Conservation (phyloP, 2,329 filamentous ascomycete species). For the Eutypa lata region DNA sequence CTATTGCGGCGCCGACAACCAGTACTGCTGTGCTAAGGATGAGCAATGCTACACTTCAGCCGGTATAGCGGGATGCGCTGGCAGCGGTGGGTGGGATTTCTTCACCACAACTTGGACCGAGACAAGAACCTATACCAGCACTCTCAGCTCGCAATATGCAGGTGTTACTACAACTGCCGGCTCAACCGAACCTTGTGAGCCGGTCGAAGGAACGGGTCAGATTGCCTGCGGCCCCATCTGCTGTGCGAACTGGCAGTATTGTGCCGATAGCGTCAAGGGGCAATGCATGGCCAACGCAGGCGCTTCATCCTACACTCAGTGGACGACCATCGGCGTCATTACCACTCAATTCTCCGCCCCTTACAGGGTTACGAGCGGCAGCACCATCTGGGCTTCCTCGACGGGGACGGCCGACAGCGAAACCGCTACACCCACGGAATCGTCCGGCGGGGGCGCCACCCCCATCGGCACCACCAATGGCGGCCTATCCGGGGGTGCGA, state of each 20-base stretch:
- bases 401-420: conserved; percentile 52
- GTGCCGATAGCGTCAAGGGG: conserved; percentile 45
- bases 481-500: conserved; percentile 65
- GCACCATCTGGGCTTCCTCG: conserved; percentile 43
- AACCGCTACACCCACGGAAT: conserved; percentile 51
- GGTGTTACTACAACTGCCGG: conserved; percentile 38
- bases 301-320: conserved; percentile 36
- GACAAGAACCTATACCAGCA: conserved; percentile 59
- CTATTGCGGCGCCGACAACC: conserved; percentile 53
- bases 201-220: conserved; percentile 47
- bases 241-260: conserved; percentile 69
- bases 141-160: conserved; percentile 48
- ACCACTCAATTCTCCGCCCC: conserved; percentile 54
- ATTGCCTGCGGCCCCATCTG: conserved; percentile 66
- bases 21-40: conserved; percentile 51
- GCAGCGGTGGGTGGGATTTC: conserved; percentile 27
- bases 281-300: conserved; percentile 56
- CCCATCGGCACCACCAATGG: conserved; percentile 38
- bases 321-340: conserved; percentile 44
- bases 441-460: conserved; percentile 32
- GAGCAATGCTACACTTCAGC: conserved; percentile 50
- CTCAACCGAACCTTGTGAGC: conserved; percentile 44
- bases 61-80: conserved; percentile 48
- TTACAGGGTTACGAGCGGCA: conserved; percentile 50
- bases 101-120: conserved; percentile 60